Evolutionary conservation across 305 asterid genomes (phyloP), one percentile per base, ranked within the genome.

Genomic region (Lippia alba): DNA sequence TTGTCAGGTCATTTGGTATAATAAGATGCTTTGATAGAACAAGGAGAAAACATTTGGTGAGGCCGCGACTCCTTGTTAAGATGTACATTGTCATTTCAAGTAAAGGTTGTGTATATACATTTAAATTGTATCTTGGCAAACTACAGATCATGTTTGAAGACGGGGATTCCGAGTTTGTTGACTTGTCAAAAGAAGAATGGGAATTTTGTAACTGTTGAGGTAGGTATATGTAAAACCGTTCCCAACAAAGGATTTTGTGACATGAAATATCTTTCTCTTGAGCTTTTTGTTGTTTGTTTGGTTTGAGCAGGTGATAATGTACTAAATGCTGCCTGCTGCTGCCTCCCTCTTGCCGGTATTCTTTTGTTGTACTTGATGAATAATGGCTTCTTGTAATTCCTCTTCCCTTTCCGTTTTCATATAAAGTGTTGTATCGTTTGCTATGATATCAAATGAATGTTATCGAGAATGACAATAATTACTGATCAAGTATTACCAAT

Each of bases 91-190:
- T 77, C 50, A 33, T 3, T 63, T 51, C 34, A 2, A 19, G 41
- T 9, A 14, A 36, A 8, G 12, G 24, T 66, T 44, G 56, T 16
- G 4, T 57, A 36, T 30, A 18, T 56, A 49, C 18, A 33, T 8
- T 36, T 24, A 24, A 36, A 4, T 36, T 36, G 46, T 68, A 8
- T 40, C 62, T 12, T 44, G 77, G 40, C 41, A 5, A 46, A 58
- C 50, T 59, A 34, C 94, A 90, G 98, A 81, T 94, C 79, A 81
- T 92, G 94, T 94, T 89, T 78, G 98, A 89, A 74, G 96, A 90
- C 50, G 99, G 99, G 71, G 73, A 66, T 56, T 66, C 82, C 2
- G 94, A 90, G 65, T 75, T 84, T 57, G 70, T 89, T 64, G 96
- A 94, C 84, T 73, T 94, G 82, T 86, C 98, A 54, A 83, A 86